These are phyloP conservation scores for Citropsis articulata DNA, from an alignment of 345 rosid genomes.

Conservation along the genomic window DNA sequence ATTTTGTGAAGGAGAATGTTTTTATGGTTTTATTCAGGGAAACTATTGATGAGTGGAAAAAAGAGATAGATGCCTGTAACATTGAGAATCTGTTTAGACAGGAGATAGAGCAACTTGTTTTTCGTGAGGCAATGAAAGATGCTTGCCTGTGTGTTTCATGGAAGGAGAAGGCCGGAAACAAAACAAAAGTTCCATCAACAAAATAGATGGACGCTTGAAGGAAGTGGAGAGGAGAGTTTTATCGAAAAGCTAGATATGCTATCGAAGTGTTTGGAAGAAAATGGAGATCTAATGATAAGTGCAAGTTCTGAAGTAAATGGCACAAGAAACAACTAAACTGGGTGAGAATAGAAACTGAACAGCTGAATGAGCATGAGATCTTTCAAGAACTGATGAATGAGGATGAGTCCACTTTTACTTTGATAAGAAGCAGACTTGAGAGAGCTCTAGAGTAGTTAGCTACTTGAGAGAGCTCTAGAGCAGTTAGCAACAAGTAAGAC, in stretches of 20 bases:
- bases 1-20: slow-evolving; percentile 32
- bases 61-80: slow-evolving; percentile 16
- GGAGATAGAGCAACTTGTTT: slow-evolving; percentile 22
- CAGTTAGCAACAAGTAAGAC: slow-evolving; percentile 23
- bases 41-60: slow-evolving; percentile 17
- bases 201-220: background rate
- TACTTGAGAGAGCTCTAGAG: slow-evolving; percentile 23
- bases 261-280: background rate
- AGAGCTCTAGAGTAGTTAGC: slow-evolving; percentile 25
- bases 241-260: slow-evolving; percentile 12
- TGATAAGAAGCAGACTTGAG: slow-evolving; percentile 18
- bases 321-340: background rate
- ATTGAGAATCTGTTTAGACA: slow-evolving; percentile 23
- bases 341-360: background rate
- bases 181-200: background rate
- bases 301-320: slow-evolving; percentile 20
- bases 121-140: slow-evolving; percentile 23
- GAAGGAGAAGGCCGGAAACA: slow-evolving; percentile 10
- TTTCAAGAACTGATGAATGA: slow-evolving; percentile 4
- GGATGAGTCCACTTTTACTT: slow-evolving; percentile 16
- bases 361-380: slow-evolving; percentile 2
- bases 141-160: background rate
- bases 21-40: slow-evolving; percentile 23
- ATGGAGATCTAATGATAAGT: slow-evolving; percentile 5
- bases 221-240: slow-evolving; percentile 11